Base-by-base conservation (phyloP, 73 alveolate species). In the Blepharisma japonicum region DNA sequence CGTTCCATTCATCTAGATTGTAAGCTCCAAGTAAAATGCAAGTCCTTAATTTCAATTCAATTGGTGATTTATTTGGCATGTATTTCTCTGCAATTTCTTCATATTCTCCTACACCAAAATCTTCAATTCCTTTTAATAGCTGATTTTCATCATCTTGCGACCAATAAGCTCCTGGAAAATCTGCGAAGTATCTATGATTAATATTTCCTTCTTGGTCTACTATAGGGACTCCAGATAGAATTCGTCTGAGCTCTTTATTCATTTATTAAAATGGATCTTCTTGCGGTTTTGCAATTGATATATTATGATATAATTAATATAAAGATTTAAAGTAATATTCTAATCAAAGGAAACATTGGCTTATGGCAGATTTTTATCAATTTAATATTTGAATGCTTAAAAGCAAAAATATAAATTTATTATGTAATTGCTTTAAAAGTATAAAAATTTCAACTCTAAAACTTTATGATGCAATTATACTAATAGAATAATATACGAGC, bases 91-190 rank as follows among this genome's bases (percentile, higher is more conserved):
- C 18, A 20, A 61, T 61, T 39, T 18, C n/a, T 14, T 61, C 74
- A 61, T 18, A 61, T n/a, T 61, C 23, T 8, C 74, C 74, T 25
- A 61, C 74, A 14, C 74, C 74, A 5, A 20, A 61, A 8, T 25
- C 23, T 25, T 61, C 49, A 61, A 61, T 61, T 9, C 74, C 74
- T 25, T 61, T n/a, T 9, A 61, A 8, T 25, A 61, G 47, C 74
- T 14, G 23, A 14, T 61, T 39, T 25, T 61, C 49, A 61, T 61
- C 74, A 61, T 25, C 23, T 61, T 61, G n/a, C 5, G 74, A 61
- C 74, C 74, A 61, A 61, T 61, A 39, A 61, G 74, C 74, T 14
- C 74, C 74, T 18, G 74, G 74, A 20, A 61, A 14, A 61, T 61
- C 74, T 14, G 74, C 74, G 47, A 61, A 61, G 23, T 61, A 61